Conservation (phyloP, 495 filamentous ascomycete genomes). For the Hyaloscypha bicolor region DNA sequence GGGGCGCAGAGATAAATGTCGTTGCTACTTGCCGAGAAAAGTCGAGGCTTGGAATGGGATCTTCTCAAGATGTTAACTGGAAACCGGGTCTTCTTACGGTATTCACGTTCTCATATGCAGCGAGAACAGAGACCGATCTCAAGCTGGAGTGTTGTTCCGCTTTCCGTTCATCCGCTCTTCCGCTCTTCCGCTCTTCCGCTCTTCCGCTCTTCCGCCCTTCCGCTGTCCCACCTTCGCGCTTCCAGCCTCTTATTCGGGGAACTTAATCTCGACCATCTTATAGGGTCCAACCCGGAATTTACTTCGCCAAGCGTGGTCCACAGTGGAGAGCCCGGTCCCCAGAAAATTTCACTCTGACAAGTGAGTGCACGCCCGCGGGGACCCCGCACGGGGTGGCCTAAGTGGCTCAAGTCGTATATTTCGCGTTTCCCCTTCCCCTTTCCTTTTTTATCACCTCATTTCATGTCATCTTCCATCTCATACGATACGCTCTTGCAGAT, state of each 20-base stretch:
- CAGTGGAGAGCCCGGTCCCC: not conserved
- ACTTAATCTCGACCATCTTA: not conserved
- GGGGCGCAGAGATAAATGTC: not conserved
- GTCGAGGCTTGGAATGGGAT: not conserved
- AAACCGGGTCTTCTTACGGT: not conserved
- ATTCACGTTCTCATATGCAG: not conserved
- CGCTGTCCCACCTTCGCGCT: not conserved
- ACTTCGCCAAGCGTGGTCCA: not conserved
- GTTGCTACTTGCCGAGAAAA: not conserved
- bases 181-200: not conserved
- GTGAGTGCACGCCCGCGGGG: not conserved
- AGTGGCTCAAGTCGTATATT: not conserved
- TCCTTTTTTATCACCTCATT: too few species aligned
- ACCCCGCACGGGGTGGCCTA: not conserved
- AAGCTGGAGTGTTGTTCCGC: not conserved
- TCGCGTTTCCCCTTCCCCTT: not conserved
- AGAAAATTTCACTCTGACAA: not conserved
- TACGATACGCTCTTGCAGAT: not conserved
- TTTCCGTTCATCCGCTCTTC: not conserved
- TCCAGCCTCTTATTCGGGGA: not conserved
- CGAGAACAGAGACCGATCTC: not conserved
- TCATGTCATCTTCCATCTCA: not conserved
- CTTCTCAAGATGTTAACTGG: not conserved
- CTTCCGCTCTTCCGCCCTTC: not conserved
- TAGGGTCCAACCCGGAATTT: too few species aligned